A percentile compares a stretch with the other conserved stretches of the same genome.
These are phyloP conservation scores for Cystoderma amianthinum DNA, from an alignment of 768 basidiomycete species.

Conservation along the genomic window DNA sequence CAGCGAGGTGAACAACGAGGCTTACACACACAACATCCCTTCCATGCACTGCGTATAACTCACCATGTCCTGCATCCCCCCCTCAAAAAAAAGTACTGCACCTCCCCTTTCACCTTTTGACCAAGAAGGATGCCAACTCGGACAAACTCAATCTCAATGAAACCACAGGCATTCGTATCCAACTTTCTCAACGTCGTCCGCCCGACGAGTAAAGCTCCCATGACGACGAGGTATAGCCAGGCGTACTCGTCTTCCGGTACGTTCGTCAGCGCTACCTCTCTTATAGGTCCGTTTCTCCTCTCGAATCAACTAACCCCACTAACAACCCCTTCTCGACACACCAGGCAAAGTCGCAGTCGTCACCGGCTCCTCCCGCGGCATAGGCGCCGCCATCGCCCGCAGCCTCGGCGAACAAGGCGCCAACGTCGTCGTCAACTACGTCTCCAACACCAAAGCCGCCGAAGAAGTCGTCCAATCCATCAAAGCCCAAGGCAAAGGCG, in stretches of 20 bases:
- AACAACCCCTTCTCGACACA: slow-evolving; percentile 1
- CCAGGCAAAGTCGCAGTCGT: slow-evolving; percentile 50
- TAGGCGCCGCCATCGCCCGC: slow-evolving; percentile 49
- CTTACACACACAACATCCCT: no score
- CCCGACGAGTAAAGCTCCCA: slow-evolving; percentile 2
- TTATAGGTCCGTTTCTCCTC: slow-evolving; percentile 15
- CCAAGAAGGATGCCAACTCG: background rate
- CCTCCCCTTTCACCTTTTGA: no score
- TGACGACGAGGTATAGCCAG: slow-evolving; percentile 1
- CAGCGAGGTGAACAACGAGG: no score
- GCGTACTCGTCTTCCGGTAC: slow-evolving; percentile 10
- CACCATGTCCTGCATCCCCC: no score
- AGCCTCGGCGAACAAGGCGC: slow-evolving; percentile 51
- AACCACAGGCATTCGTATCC: slow-evolving; percentile 6
- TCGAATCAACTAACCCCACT: background rate
- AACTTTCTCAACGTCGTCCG: slow-evolving; percentile 8
- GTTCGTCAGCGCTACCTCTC: slow-evolving; percentile 17
- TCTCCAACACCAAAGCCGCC: slow-evolving; percentile 30
- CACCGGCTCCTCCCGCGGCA: slow-evolving; percentile 54
- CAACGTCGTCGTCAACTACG: slow-evolving; percentile 52
- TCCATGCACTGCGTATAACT: no score
- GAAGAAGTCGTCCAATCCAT: slow-evolving; percentile 40
- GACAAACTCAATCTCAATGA: slow-evolving; percentile 4
- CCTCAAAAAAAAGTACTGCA: no score
- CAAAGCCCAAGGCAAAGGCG: slow-evolving; percentile 33